Evolutionary conservation across 2,329 filamentous ascomycete genomes (phyloP).

Genomic region (Nannizziopsis barbatae): DNA sequence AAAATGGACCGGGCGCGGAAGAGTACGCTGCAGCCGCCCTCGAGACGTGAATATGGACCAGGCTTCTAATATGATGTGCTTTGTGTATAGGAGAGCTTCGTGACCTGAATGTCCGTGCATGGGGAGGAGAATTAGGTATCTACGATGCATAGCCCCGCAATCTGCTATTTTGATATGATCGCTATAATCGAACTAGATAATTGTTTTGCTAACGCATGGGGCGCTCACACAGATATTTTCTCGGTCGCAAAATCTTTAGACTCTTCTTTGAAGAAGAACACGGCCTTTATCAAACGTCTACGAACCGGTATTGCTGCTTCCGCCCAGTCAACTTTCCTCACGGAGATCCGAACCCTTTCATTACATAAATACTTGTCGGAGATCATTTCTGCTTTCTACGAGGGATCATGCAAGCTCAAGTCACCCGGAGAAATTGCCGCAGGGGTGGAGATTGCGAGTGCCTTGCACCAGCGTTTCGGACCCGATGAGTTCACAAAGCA

Average conservation of each 20-base stretch:
- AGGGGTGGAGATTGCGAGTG: constrained; percentile 84
- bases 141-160: constrained; percentile 1
- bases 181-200: background rate
- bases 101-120: constrained; percentile 74
- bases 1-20: constrained; percentile 42
- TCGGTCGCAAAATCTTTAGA: constrained; percentile 69
- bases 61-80: constrained; percentile 1
- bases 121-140: constrained; percentile 77
- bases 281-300: constrained; percentile 91
- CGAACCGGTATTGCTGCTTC: constrained; percentile 76
- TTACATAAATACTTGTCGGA: constrained; percentile 95
- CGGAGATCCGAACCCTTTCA: constrained; percentile 81
- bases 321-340: constrained; percentile 69
- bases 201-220: constrained; percentile 18
- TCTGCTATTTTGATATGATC: background rate
- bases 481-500: constrained; percentile 81
- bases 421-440: constrained; percentile 82
- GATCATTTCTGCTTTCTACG: constrained; percentile 90
- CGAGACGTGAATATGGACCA: background rate
- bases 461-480: constrained; percentile 90
- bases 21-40: constrained; percentile 27
- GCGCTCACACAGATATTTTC: constrained; percentile 54
- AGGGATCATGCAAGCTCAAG: constrained; percentile 86
- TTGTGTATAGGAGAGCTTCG: constrained; percentile 65
- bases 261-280: constrained; percentile 95